phyloP scores from a whole-genome alignment of 2,329 filamentous ascomycete genomes.

The Aspergillus sclerotialis region DNA sequence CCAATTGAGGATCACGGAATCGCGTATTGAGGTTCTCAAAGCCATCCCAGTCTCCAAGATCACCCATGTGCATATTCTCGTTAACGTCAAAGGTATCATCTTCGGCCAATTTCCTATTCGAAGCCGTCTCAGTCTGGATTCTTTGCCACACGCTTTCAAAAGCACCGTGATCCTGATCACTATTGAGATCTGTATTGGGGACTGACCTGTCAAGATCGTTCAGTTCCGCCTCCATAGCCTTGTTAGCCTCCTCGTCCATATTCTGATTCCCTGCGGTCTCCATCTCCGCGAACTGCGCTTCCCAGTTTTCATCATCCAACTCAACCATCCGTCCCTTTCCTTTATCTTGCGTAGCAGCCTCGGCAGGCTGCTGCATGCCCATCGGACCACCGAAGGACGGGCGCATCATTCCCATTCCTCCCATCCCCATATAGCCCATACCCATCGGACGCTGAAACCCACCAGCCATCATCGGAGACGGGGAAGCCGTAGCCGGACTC shows the following conservation, averaged over 20 bases:
- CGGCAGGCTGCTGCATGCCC: constrained; percentile 40
- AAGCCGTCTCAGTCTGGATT: constrained; percentile 39
- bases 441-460: constrained; percentile 40
- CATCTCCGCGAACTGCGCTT: constrained; percentile 89
- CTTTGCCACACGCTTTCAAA: constrained; percentile 70
- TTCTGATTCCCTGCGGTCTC: constrained; percentile 52
- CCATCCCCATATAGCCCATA: constrained; percentile 46
- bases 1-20: constrained; percentile 69
- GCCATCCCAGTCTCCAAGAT: constrained; percentile 72
- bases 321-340: constrained; percentile 79
- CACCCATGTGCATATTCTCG: constrained; percentile 53
- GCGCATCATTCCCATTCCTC: constrained; percentile 45
- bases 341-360: constrained; percentile 59
- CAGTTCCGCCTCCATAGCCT: constrained; percentile 76
- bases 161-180: constrained; percentile 61
- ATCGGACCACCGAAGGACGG: constrained; percentile 42
- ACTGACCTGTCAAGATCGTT: constrained; percentile 84
- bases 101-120: constrained; percentile 53
- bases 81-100: constrained; percentile 53
- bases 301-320: constrained; percentile 89
- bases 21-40: constrained; percentile 65
- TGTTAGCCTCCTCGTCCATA: constrained; percentile 58
- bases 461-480: constrained; percentile 57
- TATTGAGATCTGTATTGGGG: constrained; percentile 57
- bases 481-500: constrained; percentile 47